These are phyloP conservation scores for Brassica nigra DNA, from an alignment of 345 rosid genomes.

Conservation along the genomic window DNA sequence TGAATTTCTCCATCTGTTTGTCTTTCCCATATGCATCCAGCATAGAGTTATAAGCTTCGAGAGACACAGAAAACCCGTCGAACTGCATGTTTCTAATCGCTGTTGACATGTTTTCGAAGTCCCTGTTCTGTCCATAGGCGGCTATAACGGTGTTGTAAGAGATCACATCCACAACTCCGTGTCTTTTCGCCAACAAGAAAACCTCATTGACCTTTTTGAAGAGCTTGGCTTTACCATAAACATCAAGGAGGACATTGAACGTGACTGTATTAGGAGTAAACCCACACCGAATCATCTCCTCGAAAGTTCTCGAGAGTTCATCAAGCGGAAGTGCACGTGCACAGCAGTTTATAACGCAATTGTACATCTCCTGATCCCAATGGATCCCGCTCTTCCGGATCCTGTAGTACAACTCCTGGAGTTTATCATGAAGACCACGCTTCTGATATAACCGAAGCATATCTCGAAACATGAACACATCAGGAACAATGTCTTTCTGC, in stretches of 20 bases:
- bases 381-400: constrained; percentile 58
- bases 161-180: constrained; percentile 72
- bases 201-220: constrained; percentile 66
- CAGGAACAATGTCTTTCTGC: constrained; percentile 65
- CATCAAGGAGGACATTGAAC: constrained; percentile 75
- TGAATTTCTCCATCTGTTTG: constrained; percentile 74
- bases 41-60: constrained; percentile 88
- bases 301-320: constrained; percentile 75
- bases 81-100: constrained; percentile 72
- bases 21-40: constrained; percentile 85
- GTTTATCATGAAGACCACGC: constrained; percentile 60
- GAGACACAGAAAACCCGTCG: constrained; percentile 84
- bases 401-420: constrained; percentile 55
- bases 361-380: constrained; percentile 92
- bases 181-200: constrained; percentile 63
- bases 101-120: constrained; percentile 63
- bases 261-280: constrained; percentile 69
- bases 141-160: constrained; percentile 85
- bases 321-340: constrained; percentile 75
- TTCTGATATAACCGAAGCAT: constrained; percentile 86
- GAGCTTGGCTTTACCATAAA: constrained; percentile 80
- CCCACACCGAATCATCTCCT: constrained; percentile 69
- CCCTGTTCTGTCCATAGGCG: constrained; percentile 67
- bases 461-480: constrained; percentile 68
- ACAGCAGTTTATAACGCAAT: constrained; percentile 85